These are phyloP conservation scores for Chamaecyparis obtusa DNA, from an alignment of 75 land plant genomes.

Conservation along the genomic window DNA sequence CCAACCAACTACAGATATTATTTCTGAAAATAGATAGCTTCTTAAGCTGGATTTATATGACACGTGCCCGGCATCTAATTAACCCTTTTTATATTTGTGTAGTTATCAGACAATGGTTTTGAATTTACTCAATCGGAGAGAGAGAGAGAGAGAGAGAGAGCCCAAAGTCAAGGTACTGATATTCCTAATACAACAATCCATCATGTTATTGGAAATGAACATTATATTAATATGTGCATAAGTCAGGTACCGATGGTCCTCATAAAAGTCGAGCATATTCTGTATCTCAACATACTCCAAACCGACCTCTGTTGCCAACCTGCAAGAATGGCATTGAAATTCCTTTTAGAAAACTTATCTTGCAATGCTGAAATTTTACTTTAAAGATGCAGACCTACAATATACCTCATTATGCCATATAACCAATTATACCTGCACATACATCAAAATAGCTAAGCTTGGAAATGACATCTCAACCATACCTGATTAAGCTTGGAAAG, in stretches of 20 bases:
- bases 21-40: background rate
- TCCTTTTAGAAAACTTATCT: background rate
- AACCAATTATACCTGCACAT: background rate
- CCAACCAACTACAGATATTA: background rate
- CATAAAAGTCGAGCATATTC: slow-evolving; percentile 93
- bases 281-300: slow-evolving; percentile 94
- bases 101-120: background rate
- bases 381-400: background rate
- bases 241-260: slow-evolving; percentile 81
- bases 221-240: background rate
- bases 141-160: no score
- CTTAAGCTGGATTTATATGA: background rate
- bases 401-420: background rate
- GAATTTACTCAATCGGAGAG: no score
- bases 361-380: background rate
- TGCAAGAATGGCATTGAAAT: slow-evolving; percentile 20
- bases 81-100: background rate
- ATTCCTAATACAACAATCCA: background rate
- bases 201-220: background rate
- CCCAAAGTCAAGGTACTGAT: background rate
- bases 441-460: background rate
- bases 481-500: slow-evolving; percentile 97
- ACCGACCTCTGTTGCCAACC: slow-evolving; percentile 93
- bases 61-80: background rate
- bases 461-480: background rate